phyloP scores from a whole-genome alignment of 2,329 filamentous ascomycete genomes.

The Colletotrichum lindemuthianum region DNA sequence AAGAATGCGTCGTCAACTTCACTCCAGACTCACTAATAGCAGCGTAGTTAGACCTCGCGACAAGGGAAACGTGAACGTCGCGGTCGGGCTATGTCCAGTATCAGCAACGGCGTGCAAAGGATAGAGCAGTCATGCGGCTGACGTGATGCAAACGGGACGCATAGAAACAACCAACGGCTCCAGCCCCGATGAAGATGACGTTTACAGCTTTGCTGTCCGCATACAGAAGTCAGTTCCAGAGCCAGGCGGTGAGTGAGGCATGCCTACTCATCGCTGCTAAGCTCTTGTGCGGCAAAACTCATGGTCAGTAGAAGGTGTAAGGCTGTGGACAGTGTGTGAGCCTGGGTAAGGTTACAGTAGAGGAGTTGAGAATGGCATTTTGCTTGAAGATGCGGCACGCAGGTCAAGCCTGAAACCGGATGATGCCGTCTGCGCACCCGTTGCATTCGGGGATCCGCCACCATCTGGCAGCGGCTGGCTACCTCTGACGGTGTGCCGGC shows the following conservation, averaged over 20 bases:
- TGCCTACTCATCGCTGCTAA: no score
- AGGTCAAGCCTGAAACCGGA: no score
- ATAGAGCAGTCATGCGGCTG: constrained; percentile 37
- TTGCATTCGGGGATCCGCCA: no score
- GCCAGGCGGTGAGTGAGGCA: background rate
- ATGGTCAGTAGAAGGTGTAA: no score
- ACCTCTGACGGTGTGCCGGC: no score
- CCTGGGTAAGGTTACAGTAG: no score
- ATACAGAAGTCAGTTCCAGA: background rate
- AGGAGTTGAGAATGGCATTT: no score
- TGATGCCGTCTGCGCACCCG: no score
- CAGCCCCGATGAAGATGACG: constrained; percentile 75
- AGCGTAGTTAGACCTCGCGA: constrained; percentile 78
- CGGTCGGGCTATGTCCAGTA: constrained; percentile 52
- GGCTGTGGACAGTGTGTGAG: no score
- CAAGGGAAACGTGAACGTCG: constrained; percentile 71
- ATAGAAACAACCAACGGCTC: constrained; percentile 79
- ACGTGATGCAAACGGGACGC: constrained; percentile 73
- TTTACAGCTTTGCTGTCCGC: constrained; percentile 54
- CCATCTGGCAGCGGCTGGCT: no score
- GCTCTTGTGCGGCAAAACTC: no score
- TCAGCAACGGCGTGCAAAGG: constrained; percentile 19
- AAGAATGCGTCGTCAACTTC: constrained; percentile 70
- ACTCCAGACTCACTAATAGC: constrained; percentile 71
- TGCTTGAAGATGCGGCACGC: no score